These are phyloP conservation scores for Amaranthus tricolor DNA, from an alignment of 179 eudicot species.

Conservation along the genomic window DNA sequence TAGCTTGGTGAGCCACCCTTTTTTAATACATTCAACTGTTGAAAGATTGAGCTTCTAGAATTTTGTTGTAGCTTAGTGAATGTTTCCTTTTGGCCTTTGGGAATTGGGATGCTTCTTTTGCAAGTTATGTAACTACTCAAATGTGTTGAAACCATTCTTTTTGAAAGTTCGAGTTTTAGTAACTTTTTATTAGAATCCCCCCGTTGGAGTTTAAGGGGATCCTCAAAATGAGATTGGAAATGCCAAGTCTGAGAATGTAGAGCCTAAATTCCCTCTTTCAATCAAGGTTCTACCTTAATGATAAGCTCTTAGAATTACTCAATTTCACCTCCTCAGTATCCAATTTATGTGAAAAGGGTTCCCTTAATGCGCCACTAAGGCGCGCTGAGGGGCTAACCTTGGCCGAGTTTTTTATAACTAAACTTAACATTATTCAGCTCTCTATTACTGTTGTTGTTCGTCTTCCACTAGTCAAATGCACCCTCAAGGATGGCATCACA, in stretches of 20 bases:
- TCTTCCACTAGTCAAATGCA: not conserved
- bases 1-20: not conserved
- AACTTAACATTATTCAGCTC: not conserved
- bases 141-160: not conserved
- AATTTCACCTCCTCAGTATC: not conserved
- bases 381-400: too few relatives aligned
- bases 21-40: not conserved
- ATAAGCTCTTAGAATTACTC: not conserved
- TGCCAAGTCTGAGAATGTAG: not conserved
- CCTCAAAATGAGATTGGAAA: not conserved
- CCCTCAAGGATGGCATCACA: not conserved
- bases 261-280: not conserved
- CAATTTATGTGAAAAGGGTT: not conserved
- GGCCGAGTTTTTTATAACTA: too few relatives aligned
- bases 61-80: not conserved
- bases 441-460: not conserved
- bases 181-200: not conserved
- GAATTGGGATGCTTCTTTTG: not conserved
- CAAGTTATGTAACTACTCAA: not conserved
- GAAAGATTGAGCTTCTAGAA: not conserved
- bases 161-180: not conserved
- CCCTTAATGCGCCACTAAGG: not conserved
- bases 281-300: not conserved
- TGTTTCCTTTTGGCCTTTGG: not conserved
- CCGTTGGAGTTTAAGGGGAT: not conserved